These are phyloP conservation scores for Nicotiana undulata DNA, from an alignment of 257 asterid genomes.

Conservation along the genomic window DNA sequence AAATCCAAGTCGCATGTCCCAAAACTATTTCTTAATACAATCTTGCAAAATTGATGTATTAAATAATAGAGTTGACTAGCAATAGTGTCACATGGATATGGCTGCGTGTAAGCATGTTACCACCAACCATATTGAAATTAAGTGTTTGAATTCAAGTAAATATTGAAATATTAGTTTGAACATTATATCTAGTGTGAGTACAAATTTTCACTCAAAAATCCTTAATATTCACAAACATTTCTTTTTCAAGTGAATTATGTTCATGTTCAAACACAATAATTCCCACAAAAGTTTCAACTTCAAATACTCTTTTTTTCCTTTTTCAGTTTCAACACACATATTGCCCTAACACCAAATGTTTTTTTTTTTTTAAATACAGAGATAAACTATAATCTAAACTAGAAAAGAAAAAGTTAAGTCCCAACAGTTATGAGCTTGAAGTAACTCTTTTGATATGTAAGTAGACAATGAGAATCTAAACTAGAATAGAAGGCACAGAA, in stretches of 20 bases:
- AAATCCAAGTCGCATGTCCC: not conserved
- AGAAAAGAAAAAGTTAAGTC: no score
- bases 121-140: not conserved
- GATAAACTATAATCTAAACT: no score
- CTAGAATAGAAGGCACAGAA: no score
- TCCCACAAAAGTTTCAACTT: not conserved
- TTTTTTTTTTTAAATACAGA: no score
- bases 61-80: conserved; percentile 9
- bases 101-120: conserved; percentile 6
- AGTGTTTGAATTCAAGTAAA: not conserved
- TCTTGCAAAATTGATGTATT: not conserved
- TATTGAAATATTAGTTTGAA: not conserved
- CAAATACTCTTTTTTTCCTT: not conserved
- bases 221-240: not conserved
- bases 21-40: not conserved
- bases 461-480: no score
- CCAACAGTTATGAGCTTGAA: no score
- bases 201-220: no score
- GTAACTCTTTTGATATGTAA: no score
- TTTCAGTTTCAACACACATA: not conserved
- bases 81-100: conserved; percentile 19
- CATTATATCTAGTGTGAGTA: not conserved
- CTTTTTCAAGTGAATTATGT: not conserved
- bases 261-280: not conserved
- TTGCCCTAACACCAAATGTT: not conserved